Base-by-base conservation (phyloP, 1,139 yeast genomes). In the Nadsonia commutata region DNA sequence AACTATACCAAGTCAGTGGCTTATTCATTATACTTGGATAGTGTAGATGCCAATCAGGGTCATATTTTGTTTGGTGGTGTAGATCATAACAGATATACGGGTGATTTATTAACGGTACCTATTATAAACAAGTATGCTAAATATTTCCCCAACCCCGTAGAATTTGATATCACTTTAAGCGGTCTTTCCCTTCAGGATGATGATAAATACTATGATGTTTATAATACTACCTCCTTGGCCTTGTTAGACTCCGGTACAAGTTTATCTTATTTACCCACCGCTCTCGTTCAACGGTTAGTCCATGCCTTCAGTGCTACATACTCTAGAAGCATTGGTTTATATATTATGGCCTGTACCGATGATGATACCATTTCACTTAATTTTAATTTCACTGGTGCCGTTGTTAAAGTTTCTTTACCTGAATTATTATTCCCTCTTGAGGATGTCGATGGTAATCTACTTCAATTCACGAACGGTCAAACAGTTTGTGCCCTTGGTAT, bases 201-300 rank as follows among this genome's bases (percentile, higher is more conserved):
- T 4, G n/a, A 27, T 27, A 27, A 7, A 11, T 9, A 27, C 33
- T 27, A 27, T 13, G 33, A 27, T 27, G 13, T 27, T 8, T 27
- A 6, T 27, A 27, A 27, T 27, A 27, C 33, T 13, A 27, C 33
- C 8, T 27, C 33, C 16, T 27, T 27, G 13, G 33, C 33, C 16
- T 27, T 27, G 33, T 59, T 80, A 38, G 90, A 80, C 58, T 72
- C 84, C 2, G 90, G 90, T 39, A 72, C 86, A 7, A 74, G 86
- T 2, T 59, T 75, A 41, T 67, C 80, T 3, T 71, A 69, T 49
- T 57, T 77, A 2, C 81, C 84, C 18, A 42, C 52, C 1, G 55
- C 50, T n/a, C 52, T 71, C 20, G 58, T 74, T 13, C 52, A 49
- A 19, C 45, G 50, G 21, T 43, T 62, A 40, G 57, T 57, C 42